Conservation (phyloP, 257 asterid genomes). For the Solanum neorickii region DNA sequence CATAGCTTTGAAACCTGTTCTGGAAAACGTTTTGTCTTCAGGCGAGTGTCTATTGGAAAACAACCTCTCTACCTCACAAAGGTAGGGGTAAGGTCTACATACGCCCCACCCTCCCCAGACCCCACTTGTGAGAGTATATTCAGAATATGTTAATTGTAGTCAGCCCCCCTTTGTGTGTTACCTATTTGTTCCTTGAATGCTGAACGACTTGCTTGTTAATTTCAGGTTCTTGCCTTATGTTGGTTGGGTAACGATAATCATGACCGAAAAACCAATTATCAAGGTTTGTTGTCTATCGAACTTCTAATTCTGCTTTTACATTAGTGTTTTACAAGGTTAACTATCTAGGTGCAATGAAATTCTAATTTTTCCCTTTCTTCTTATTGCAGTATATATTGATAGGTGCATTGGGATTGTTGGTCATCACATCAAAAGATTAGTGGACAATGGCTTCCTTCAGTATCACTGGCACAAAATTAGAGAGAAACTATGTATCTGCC, state of each 20-base stretch:
- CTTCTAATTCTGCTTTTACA: not conserved
- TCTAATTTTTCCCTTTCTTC: not conserved
- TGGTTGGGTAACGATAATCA: slow-evolving; percentile 97
- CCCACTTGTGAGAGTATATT: not conserved
- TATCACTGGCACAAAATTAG: not conserved
- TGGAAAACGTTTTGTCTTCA: not conserved
- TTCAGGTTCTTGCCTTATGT: slow-evolving; percentile 93
- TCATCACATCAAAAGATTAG: slow-evolving; percentile 87
- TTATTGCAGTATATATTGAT: slow-evolving; percentile 74
- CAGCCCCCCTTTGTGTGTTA: not conserved
- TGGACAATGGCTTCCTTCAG: not conserved
- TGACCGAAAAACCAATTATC: slow-evolving; percentile 97
- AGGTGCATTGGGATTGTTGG: slow-evolving; percentile 88
- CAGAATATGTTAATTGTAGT: not conserved
- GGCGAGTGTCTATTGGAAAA: not conserved
- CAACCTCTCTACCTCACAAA: not conserved
- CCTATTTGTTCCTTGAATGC: not conserved
- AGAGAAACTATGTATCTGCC: not conserved
- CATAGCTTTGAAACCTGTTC: not conserved
- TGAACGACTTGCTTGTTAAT: not conserved
- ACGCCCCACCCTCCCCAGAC: not conserved
- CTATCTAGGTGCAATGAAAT: not conserved
- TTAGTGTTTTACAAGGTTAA: not conserved
- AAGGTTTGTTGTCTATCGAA: slow-evolving; percentile 39
- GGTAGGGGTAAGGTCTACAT: not conserved